Evolutionary conservation across 768 basidiomycete species (phyloP), one percentile per base, ranked within the genome.

Genomic region (Termitomyces bulborhizus): DNA sequence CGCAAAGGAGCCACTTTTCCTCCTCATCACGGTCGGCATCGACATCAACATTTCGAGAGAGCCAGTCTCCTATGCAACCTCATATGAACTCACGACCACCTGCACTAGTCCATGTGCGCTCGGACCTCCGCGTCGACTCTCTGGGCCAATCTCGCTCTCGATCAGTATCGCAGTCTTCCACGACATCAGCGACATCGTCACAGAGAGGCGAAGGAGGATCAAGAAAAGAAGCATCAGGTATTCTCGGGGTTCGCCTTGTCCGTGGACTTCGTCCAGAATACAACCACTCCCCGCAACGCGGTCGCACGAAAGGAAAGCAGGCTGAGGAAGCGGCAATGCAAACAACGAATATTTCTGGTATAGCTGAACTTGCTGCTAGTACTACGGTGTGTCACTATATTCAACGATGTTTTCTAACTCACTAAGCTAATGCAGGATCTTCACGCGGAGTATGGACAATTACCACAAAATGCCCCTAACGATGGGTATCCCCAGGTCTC

Each of bases 21-120:
- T 60, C 64, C 3, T 62, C 66, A 9, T 69, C 66, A 21, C 63
- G 63, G 34, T 66, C 67, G 16, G 63, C 61, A 9, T 67, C 67
- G 3, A 53, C 62, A 2, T 66, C 64, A 6, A 60, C 65, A 9
- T 57, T 61, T 9, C 63, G 45, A 9, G 60, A 56, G 29, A 55
- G 51, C 48, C 58, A 55, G 42, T 62, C 61, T 29, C 27, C 56
- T 34, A 40, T 53, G 40, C 54, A 57, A 51, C 53, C 46, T 59
- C 44, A 27, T 39, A 26, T 41, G 32, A 34, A 29, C 51, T 43
- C 59, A 43, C 16, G 53, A 48, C 45, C 51, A 50, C 21, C 41
- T 12, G 48, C 41, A 27, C 50, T 29, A 40, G 47, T 31, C 13
- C 46, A 53, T 31, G 36, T 39, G n/a, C 51, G 50, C 37, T 57